Percentiles rank a stretch among this genome's conserved stretches.
These are phyloP conservation scores for Phaseolus coccineus DNA, from an alignment of 331 rosid genomes.

Conservation along the genomic window DNA sequence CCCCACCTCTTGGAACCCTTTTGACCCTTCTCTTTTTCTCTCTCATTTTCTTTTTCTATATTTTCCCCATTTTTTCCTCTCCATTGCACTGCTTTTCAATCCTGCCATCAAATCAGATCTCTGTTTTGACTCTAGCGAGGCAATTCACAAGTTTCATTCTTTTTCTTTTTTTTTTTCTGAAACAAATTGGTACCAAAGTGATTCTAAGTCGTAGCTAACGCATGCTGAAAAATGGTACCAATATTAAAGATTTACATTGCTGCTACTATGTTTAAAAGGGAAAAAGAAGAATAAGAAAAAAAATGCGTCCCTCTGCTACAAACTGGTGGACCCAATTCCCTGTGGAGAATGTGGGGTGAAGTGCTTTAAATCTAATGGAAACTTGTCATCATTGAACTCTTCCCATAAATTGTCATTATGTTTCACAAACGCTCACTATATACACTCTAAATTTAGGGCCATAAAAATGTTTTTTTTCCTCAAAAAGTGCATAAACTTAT, in stretches of 20 bases:
- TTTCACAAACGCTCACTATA: constrained; percentile 31
- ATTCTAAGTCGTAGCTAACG: not conserved
- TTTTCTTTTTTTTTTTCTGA: not conserved
- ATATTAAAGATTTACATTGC: not conserved
- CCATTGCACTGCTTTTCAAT: not conserved
- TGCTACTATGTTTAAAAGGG: constrained; percentile 21
- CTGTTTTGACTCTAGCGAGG: constrained; percentile 7
- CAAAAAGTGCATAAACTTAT: not conserved
- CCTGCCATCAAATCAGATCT: not conserved
- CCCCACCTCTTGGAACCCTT: constrained; percentile 45
- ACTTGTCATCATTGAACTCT: constrained; percentile 44
- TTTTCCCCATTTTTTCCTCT: not conserved
- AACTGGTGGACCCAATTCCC: constrained; percentile 35
- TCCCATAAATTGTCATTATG: constrained; percentile 50
- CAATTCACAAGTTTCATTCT: constrained; percentile 22
- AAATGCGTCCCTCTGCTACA: not conserved
- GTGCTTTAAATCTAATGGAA: constrained; percentile 48
- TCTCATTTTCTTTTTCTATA: not conserved
- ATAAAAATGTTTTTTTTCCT: not conserved
- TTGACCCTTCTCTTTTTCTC: constrained; percentile 34
- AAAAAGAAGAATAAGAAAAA: constrained; percentile 10
- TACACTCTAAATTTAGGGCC: constrained; percentile 43
- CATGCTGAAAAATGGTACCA: constrained; percentile 35
- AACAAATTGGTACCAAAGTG: constrained; percentile 3
- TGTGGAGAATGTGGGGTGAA: constrained; percentile 37